A percentile compares a stretch with the other conserved stretches of the same genome.
Conservation (phyloP, 176 grass and related monocot species). For the Oryza punctata region DNA sequence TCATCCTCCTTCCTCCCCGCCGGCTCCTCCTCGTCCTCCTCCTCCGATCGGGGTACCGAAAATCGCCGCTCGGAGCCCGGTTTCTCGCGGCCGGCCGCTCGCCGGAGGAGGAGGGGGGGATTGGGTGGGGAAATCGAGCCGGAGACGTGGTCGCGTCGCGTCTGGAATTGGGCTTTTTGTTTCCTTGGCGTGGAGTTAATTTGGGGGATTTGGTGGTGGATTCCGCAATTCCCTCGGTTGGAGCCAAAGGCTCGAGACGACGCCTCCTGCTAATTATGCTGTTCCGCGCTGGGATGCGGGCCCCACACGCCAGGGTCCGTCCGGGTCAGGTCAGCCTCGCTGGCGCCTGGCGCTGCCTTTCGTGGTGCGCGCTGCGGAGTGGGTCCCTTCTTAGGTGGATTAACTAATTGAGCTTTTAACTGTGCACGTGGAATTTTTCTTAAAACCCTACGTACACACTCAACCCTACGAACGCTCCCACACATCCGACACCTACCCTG, state of each 20-base stretch:
- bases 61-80: not conserved
- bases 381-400: not conserved
- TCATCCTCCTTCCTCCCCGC: conserved; percentile 48
- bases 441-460: too few relatives aligned
- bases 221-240: conserved; percentile 9
- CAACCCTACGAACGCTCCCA: too few relatives aligned
- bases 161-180: not conserved
- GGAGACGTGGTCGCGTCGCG: not conserved
- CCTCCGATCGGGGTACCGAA: not conserved
- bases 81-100: not conserved
- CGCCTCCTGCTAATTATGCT: not conserved
- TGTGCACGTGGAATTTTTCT: not conserved
- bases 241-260: not conserved
- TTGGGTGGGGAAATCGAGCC: not conserved
- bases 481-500: too few relatives aligned
- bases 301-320: not conserved
- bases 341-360: not conserved
- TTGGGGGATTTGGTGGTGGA: conserved; percentile 3
- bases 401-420: not conserved
- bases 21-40: too few relatives aligned
- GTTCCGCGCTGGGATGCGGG: not conserved
- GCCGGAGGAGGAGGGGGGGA: conserved; percentile 25
- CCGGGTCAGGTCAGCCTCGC: not conserved
- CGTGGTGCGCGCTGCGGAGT: not conserved
- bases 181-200: conserved; percentile 27